Conservation (phyloP, 1,284 basidiomycete species). For the Earliella scabrosa region DNA sequence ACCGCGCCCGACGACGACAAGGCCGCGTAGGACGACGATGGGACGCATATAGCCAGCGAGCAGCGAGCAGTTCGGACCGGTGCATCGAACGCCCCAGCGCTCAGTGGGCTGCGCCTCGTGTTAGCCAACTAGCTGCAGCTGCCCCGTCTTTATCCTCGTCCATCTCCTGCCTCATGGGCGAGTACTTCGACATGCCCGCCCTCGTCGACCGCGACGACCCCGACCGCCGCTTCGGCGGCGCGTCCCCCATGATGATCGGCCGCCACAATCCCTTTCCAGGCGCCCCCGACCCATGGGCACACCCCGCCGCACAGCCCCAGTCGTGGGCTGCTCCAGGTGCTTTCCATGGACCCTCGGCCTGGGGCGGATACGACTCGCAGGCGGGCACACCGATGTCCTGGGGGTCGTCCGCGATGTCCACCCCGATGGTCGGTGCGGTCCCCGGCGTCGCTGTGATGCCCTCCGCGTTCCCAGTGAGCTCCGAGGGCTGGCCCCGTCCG, state of each 20-base stretch:
- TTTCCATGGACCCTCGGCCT: neutral
- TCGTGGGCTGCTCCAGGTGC: neutral
- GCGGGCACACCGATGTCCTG: slow-evolving; percentile 8
- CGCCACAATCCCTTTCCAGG: neutral
- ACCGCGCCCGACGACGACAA: neutral
- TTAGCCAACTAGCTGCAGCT: slow-evolving; percentile 3
- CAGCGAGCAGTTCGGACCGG: slow-evolving; percentile 6
- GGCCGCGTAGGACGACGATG: neutral
- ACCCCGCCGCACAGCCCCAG: slow-evolving; percentile 2
- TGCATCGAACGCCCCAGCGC: slow-evolving; percentile 13
- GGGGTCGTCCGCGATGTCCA: slow-evolving; percentile 8
- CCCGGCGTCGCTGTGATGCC: slow-evolving; percentile 9
- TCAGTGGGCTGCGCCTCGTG: slow-evolving; percentile 18
- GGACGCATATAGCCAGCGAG: neutral
- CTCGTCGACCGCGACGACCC: slow-evolving; percentile 17
- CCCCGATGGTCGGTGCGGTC: slow-evolving; percentile 18
- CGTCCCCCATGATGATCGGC: slow-evolving; percentile 5
- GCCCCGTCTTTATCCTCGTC: slow-evolving; percentile 17
- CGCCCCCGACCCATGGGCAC: neutral
- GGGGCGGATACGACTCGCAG: slow-evolving; percentile 4
- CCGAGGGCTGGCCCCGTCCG: slow-evolving; percentile 20
- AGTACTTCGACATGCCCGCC: slow-evolving; percentile 17
- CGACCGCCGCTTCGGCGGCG: neutral
- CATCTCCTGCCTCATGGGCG: slow-evolving; percentile 18
- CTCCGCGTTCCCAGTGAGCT: slow-evolving; percentile 1